A percentile compares a stretch with the other conserved stretches of the same genome.
Evolutionary conservation across 805 yeast genomes (phyloP).

Genomic region (Metschnikowia kofuensis): DNA sequence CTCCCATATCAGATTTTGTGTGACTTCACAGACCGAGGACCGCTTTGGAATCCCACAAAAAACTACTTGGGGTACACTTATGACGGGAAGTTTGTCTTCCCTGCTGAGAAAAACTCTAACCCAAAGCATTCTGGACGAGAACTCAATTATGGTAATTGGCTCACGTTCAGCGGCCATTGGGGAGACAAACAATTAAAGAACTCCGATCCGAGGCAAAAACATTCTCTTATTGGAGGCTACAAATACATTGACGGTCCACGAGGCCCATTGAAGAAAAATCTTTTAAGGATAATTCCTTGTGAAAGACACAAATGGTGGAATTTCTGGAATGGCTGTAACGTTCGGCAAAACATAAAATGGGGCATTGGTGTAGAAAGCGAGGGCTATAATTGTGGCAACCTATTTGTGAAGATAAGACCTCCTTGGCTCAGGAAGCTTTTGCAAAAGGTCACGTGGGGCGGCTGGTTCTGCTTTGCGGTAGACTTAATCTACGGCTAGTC

Average conservation of each 20-base stretch:
- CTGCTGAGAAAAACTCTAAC: slow-evolving; percentile 39
- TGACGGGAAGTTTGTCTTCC: slow-evolving; percentile 54
- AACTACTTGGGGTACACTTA: slow-evolving; percentile 81
- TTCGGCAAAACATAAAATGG: slow-evolving; percentile 67
- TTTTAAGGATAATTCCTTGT: slow-evolving; percentile 69
- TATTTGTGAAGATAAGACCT: slow-evolving; percentile 54
- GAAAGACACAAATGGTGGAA: slow-evolving; percentile 94
- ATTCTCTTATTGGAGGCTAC: slow-evolving; percentile 85
- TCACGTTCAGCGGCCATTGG: slow-evolving; percentile 82
- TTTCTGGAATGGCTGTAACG: slow-evolving; percentile 76
- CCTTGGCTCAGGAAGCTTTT: slow-evolving; percentile 46
- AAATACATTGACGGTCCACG: slow-evolving; percentile 88
- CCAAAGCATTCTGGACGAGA: slow-evolving; percentile 53
- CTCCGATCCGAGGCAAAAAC: slow-evolving; percentile 74
- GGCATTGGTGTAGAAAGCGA: slow-evolving; percentile 90
- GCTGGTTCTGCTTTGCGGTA: slow-evolving; percentile 54
- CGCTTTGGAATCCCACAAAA: slow-evolving; percentile 88
- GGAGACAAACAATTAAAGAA: slow-evolving; percentile 73
- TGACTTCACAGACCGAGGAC: slow-evolving; percentile 94
- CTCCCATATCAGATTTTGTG: slow-evolving; percentile 86
- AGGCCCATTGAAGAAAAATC: slow-evolving; percentile 82
- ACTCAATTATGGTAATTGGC: slow-evolving; percentile 64
- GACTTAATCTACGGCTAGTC: slow-evolving; percentile 47
- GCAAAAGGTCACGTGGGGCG: slow-evolving; percentile 57
- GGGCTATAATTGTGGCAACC: slow-evolving; percentile 76